These are phyloP conservation scores for Fraxinus albicans DNA, from an alignment of 305 asterid genomes.

Conservation along the genomic window DNA sequence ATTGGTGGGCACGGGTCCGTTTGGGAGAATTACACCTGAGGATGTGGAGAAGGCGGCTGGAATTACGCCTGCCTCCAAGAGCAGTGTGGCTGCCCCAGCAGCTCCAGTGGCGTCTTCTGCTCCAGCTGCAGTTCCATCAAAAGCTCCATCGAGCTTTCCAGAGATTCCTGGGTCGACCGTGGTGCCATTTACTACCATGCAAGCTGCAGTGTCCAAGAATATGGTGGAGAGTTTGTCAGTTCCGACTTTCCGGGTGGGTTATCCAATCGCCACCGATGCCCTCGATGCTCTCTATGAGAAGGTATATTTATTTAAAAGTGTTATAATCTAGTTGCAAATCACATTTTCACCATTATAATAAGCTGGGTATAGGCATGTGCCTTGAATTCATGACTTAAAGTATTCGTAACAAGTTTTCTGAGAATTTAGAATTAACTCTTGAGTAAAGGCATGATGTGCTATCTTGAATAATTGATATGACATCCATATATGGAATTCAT, in stretches of 20 bases:
- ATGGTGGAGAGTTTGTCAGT: constrained; percentile 86
- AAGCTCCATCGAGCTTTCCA: constrained; percentile 41
- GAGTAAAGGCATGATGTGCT: background rate
- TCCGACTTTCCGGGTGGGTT: constrained; percentile 92
- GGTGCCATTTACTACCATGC: constrained; percentile 90
- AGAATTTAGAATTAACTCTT: background rate
- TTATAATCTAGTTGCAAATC: constrained; percentile 10
- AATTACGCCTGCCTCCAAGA: constrained; percentile 44
- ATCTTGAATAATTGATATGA: background rate
- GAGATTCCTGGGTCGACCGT: constrained; percentile 71
- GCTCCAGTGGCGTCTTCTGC: constrained; percentile 28
- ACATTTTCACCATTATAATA: background rate
- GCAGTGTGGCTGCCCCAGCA: constrained; percentile 30
- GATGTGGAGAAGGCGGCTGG: constrained; percentile 96
- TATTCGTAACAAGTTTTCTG: background rate
- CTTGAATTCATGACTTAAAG: background rate
- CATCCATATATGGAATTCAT: background rate
- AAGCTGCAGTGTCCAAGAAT: constrained; percentile 82
- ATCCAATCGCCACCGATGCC: constrained; percentile 66
- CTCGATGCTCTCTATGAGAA: constrained; percentile 82
- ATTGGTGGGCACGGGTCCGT: constrained; percentile 77
- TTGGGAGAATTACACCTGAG: constrained; percentile 80
- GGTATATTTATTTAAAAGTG: constrained; percentile 41
- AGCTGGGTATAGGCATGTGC: background rate
- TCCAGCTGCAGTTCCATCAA: constrained; percentile 32